These are phyloP conservation scores for Fusarium sp. DNA, from an alignment of 2,329 filamentous ascomycete genomes.

Conservation along the genomic window DNA sequence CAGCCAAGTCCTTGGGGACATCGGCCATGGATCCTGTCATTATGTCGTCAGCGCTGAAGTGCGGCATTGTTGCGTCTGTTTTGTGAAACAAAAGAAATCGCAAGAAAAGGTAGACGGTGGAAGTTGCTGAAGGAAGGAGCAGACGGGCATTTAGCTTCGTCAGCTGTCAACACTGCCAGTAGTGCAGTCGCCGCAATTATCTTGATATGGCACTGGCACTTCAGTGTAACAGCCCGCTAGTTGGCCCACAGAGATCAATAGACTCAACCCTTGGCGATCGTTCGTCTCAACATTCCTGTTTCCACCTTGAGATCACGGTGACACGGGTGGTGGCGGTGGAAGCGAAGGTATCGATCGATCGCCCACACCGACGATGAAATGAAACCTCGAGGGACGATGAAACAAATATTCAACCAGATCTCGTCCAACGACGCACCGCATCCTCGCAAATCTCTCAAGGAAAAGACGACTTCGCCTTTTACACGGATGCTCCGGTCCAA, in stretches of 20 bases:
- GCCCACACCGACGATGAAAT: background rate
- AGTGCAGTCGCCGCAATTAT: constrained; percentile 7
- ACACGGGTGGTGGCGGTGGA: constrained; percentile 16
- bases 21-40: constrained; percentile 86
- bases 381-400: background rate
- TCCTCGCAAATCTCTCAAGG: background rate
- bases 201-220: constrained; percentile 1
- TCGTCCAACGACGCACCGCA: background rate
- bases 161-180: constrained; percentile 6
- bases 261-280: constrained; percentile 2
- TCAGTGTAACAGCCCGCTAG: constrained; percentile 28
- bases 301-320: constrained; percentile 21
- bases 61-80: background rate
- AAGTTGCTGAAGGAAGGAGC: constrained; percentile 4
- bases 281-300: constrained; percentile 15
- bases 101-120: background rate
- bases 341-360: background rate
- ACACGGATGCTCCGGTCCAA: background rate
- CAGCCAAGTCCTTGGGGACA: constrained; percentile 84
- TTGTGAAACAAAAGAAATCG: background rate
- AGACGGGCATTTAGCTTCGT: constrained; percentile 7
- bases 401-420: background rate
- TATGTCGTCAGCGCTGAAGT: constrained; percentile 25
- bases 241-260: constrained; percentile 4
- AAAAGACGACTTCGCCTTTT: constrained; percentile 29